Conservation (phyloP, 495 filamentous ascomycete genomes). For the Neurospora sp. region DNA sequence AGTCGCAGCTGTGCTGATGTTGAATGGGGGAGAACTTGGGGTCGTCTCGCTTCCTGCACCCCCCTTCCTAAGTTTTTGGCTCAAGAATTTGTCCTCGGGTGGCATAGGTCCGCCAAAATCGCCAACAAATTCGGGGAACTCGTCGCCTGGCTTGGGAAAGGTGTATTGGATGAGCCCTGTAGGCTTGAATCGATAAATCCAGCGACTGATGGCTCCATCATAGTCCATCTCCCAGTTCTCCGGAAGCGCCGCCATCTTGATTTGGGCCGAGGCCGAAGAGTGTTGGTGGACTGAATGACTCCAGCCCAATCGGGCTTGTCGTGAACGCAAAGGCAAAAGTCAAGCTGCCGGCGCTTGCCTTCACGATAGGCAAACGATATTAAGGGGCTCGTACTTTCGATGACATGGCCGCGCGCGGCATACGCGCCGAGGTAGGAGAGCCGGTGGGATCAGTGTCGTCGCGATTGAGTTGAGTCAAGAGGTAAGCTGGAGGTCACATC, state of each 20-base stretch:
- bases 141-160: slow-evolving; percentile 39
- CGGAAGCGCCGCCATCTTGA: slow-evolving; percentile 27
- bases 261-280: background rate
- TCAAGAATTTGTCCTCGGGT: slow-evolving; percentile 26
- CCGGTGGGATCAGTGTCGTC: background rate
- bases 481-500: background rate
- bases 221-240: slow-evolving; percentile 40
- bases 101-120: slow-evolving; percentile 21
- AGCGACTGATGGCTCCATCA: slow-evolving; percentile 29
- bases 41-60: background rate
- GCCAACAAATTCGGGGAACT: slow-evolving; percentile 36
- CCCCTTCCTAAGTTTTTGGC: slow-evolving; percentile 24
- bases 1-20: background rate
- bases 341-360: background rate
- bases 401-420: background rate
- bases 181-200: slow-evolving; percentile 37
- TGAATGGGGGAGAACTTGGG: background rate
- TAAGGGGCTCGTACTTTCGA: background rate
- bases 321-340: background rate
- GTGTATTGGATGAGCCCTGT: slow-evolving; percentile 37
- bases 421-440: background rate
- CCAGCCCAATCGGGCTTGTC: background rate
- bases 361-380: background rate
- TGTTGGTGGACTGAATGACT: accelerated
- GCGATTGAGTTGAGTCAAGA: background rate